Evolutionary conservation across 352 stramenopile species (phyloP).

Genomic region (Phytophthora foliorum): DNA sequence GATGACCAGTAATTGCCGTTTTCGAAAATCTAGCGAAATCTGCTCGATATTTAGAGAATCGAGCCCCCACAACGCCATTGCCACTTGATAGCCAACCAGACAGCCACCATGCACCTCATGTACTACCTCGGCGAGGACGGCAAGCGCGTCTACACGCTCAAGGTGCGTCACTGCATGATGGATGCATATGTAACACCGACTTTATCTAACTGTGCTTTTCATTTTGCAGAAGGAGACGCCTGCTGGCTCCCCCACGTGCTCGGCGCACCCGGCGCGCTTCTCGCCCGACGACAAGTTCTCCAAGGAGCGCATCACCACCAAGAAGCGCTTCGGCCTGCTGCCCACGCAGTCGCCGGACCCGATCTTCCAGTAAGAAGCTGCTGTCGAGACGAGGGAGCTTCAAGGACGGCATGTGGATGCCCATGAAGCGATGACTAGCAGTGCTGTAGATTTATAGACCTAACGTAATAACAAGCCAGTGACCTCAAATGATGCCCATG

Average conservation of each 20-base stretch:
- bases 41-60: slow-evolving; percentile 1
- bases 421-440: slow-evolving; percentile 16
- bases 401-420: neutral
- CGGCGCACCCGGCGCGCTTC: slow-evolving; percentile 98
- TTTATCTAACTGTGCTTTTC: neutral
- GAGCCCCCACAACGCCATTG: neutral
- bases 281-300: slow-evolving; percentile 99
- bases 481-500: slow-evolving; percentile 17
- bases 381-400: neutral
- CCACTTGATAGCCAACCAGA: slow-evolving; percentile 20
- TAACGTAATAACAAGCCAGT: slow-evolving; percentile 44
- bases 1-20: slow-evolving; percentile 43
- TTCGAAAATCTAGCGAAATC: slow-evolving; percentile 24
- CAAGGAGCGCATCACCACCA: slow-evolving; percentile 97
- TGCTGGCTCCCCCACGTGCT: slow-evolving; percentile 94
- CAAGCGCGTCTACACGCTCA: slow-evolving; percentile 99
- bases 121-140: slow-evolving; percentile 97
- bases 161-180: slow-evolving; percentile 73
- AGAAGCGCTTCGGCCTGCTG: slow-evolving; percentile 99
- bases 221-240: slow-evolving; percentile 94
- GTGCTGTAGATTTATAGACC: slow-evolving; percentile 47
- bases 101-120: slow-evolving; percentile 98
- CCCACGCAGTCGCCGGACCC: slow-evolving; percentile 94
- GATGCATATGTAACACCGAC: neutral
- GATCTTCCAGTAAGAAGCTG: slow-evolving; percentile 74